These are phyloP conservation scores for Penicillium brevicompactum DNA, from an alignment of 2,329 filamentous ascomycete species.

Conservation along the genomic window DNA sequence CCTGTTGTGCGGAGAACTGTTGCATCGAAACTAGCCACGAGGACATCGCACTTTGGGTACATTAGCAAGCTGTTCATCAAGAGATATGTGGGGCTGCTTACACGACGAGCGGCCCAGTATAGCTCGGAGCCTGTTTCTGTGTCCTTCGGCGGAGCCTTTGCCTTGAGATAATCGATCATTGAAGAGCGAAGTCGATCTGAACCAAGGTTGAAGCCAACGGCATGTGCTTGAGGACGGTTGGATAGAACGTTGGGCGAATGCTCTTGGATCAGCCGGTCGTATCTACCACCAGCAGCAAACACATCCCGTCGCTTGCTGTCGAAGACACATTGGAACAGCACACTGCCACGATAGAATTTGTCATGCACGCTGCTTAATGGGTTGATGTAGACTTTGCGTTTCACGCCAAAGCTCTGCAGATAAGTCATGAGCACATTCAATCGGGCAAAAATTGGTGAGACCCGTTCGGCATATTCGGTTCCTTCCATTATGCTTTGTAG, in stretches of 20 bases:
- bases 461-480: constrained; percentile 54
- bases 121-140: constrained; percentile 63
- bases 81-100: constrained; percentile 43
- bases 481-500: constrained; percentile 57
- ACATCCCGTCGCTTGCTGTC: constrained; percentile 81
- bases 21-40: constrained; percentile 85
- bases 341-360: constrained; percentile 80
- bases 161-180: constrained; percentile 56
- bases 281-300: constrained; percentile 89
- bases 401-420: constrained; percentile 72
- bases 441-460: constrained; percentile 68
- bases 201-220: constrained; percentile 87
- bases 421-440: constrained; percentile 77
- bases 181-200: constrained; percentile 77
- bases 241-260: constrained; percentile 71
- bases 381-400: constrained; percentile 77
- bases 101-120: constrained; percentile 65
- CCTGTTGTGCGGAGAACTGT: constrained; percentile 74
- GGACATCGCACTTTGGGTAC: constrained; percentile 70
- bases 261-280: constrained; percentile 85
- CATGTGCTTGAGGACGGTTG: constrained; percentile 69
- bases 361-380: constrained; percentile 89
- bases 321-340: constrained; percentile 88
- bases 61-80: constrained; percentile 9
- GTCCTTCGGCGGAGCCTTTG: constrained; percentile 67